These are phyloP conservation scores for Danielia oregonensis DNA, from an alignment of 805 yeast species.

Conservation along the genomic window DNA sequence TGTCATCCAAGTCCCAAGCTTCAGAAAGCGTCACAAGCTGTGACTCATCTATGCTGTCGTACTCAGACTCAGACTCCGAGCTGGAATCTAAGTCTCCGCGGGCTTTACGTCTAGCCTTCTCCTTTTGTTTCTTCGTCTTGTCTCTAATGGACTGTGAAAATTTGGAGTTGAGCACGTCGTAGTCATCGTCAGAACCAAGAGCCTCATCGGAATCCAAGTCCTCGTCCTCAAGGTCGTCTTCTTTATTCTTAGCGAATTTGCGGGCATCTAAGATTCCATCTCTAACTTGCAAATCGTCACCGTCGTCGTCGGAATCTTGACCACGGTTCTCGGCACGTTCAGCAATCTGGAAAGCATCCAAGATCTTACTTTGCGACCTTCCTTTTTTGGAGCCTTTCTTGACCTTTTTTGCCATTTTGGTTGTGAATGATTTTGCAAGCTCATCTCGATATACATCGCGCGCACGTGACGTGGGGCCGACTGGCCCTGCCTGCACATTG, in stretches of 20 bases:
- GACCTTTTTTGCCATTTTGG: constrained; percentile 14
- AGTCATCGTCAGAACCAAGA: constrained; percentile 74
- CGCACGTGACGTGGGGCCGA: constrained; percentile 1
- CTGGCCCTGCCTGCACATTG: no score
- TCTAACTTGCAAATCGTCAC: constrained; percentile 23
- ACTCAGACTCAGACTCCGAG: constrained; percentile 48
- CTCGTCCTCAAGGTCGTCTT: constrained; percentile 48
- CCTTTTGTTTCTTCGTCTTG: constrained; percentile 32
- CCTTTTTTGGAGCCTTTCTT: constrained; percentile 22
- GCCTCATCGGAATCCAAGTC: constrained; percentile 87
- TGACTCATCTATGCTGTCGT: constrained; percentile 70
- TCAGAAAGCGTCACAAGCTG: constrained; percentile 77
- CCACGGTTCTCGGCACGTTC: constrained; percentile 28
- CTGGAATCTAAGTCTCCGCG: constrained; percentile 18
- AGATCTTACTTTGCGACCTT: constrained; percentile 33
- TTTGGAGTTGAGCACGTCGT: constrained; percentile 57
- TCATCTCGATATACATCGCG: constrained; percentile 1
- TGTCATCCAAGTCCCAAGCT: constrained; percentile 80
- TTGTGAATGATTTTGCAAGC: neutral
- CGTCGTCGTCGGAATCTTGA: constrained; percentile 16
- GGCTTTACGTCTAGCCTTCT: constrained; percentile 26
- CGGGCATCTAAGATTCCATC: constrained; percentile 43
- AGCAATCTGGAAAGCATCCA: constrained; percentile 45
- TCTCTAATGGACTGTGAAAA: constrained; percentile 70
- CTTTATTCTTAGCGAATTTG: constrained; percentile 24